Evolutionary conservation across 2,329 filamentous ascomycete genomes (phyloP).

Genomic region (Aspergillus quadricinctus): DNA sequence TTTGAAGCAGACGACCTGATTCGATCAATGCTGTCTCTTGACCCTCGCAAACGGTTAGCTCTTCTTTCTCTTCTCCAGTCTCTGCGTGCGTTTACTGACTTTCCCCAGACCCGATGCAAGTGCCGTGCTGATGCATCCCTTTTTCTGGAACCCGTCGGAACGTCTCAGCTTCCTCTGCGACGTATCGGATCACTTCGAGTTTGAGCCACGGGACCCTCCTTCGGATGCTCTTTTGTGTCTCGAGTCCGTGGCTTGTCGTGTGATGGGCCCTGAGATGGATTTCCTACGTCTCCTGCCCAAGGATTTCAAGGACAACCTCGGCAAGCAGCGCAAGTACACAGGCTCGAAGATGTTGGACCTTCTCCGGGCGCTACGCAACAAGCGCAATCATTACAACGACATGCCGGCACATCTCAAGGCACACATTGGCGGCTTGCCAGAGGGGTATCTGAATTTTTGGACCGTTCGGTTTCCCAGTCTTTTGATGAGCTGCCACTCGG

Average conservation of each 20-base stretch:
- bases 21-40: constrained; percentile 67
- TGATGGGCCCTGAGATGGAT: constrained; percentile 58
- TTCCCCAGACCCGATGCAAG: constrained; percentile 60
- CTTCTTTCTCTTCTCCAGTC: neutral
- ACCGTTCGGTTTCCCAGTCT: constrained; percentile 72
- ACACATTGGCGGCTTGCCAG: constrained; percentile 68
- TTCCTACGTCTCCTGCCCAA: constrained; percentile 73
- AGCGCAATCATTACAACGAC: constrained; percentile 97
- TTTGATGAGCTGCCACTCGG: constrained; percentile 72
- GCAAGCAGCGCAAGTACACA: constrained; percentile 93
- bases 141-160: constrained; percentile 92
- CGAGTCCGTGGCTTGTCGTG: constrained; percentile 45
- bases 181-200: constrained; percentile 93
- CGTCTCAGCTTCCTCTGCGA: constrained; percentile 90
- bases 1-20: constrained; percentile 87
- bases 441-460: constrained; percentile 83
- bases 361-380: constrained; percentile 84
- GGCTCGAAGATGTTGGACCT: constrained; percentile 79
- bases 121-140: constrained; percentile 85
- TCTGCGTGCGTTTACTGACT: constrained; percentile 9
- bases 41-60: constrained; percentile 56
- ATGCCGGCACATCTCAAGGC: constrained; percentile 76
- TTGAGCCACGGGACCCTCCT: constrained; percentile 79
- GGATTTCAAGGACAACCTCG: constrained; percentile 81
- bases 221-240: constrained; percentile 61